A percentile compares a stretch with the other conserved stretches of the same genome.
Evolutionary conservation across 78 protist genomes (phyloP).

Genomic region (Emiliania huxleyi): DNA sequence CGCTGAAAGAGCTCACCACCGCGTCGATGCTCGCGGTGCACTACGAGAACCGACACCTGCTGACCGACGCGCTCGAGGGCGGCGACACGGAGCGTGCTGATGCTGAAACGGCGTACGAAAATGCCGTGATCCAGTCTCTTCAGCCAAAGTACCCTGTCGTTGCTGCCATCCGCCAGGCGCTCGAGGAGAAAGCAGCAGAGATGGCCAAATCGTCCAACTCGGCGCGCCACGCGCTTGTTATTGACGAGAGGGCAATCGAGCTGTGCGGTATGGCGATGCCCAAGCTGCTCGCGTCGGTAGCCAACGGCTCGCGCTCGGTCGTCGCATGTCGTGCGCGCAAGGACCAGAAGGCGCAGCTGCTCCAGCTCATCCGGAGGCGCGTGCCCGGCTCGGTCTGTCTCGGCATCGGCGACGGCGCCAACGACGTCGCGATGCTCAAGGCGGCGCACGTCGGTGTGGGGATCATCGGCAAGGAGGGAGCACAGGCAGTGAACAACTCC

Average conservation of each 20-base stretch:
- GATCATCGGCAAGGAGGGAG: slow-evolving; percentile 11
- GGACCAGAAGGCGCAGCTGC: slow-evolving; percentile 17
- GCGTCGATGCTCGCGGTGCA: not conserved
- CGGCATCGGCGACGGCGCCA: slow-evolving; percentile 97
- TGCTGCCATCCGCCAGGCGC: not conserved
- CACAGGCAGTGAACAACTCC: not conserved
- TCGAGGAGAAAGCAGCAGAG: not conserved
- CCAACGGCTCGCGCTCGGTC: not conserved
- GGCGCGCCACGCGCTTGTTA: not conserved
- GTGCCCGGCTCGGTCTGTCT: slow-evolving; percentile 30
- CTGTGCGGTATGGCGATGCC: not conserved
- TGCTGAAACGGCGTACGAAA: not conserved
- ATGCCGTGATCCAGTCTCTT: not conserved
- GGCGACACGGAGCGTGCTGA: not conserved
- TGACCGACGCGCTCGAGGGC: not conserved
- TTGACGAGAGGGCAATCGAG: slow-evolving; percentile 13
- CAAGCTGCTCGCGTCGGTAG: not conserved
- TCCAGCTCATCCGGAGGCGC: not conserved
- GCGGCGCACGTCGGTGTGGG: slow-evolving; percentile 42
- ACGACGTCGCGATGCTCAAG: slow-evolving; percentile 75
- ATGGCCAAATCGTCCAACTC: too few species aligned
- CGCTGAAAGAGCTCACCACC: not conserved
- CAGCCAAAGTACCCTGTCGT: not conserved
- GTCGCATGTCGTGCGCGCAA: slow-evolving; percentile 22
- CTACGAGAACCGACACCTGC: not conserved